These are phyloP conservation scores for Vitis riparia DNA, from an alignment of 164 flowering plant genomes.

Conservation along the genomic window DNA sequence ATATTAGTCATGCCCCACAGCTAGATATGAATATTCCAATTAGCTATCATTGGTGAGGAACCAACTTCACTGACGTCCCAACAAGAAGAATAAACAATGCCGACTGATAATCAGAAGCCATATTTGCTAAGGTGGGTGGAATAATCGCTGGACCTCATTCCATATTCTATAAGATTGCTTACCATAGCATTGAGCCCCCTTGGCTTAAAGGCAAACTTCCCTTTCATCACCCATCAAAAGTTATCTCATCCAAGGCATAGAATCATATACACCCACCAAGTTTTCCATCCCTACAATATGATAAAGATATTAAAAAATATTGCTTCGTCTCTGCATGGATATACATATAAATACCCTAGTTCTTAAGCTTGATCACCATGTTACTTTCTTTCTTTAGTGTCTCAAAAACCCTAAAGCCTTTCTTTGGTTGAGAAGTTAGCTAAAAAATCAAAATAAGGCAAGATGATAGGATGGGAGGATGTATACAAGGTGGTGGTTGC, in stretches of 20 bases:
- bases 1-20: background rate
- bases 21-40: background rate
- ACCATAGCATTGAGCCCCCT: slow-evolving; percentile 8
- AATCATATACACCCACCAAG: slow-evolving; percentile 32
- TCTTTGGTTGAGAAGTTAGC: background rate
- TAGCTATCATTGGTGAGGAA: background rate
- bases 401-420: background rate
- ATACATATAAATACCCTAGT: slow-evolving; percentile 12
- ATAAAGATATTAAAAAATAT: background rate
- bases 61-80: background rate
- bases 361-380: slow-evolving; percentile 1
- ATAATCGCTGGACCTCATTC: slow-evolving; percentile 46
- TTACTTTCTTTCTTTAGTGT: background rate
- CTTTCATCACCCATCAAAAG: slow-evolving; percentile 21
- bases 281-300: background rate
- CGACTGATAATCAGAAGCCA: slow-evolving; percentile 1
- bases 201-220: slow-evolving; percentile 23
- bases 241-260: slow-evolving; percentile 24
- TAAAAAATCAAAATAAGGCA: background rate
- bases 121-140: slow-evolving; percentile 33
- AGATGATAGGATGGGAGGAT: slow-evolving; percentile 41
- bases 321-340: background rate
- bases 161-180: slow-evolving; percentile 28
- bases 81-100: slow-evolving; percentile 7
- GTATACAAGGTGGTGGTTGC: slow-evolving; percentile 38